Base-by-base conservation (phyloP, 2,329 filamentous ascomycete species). In the Cladophialophora bantiana region DNA sequence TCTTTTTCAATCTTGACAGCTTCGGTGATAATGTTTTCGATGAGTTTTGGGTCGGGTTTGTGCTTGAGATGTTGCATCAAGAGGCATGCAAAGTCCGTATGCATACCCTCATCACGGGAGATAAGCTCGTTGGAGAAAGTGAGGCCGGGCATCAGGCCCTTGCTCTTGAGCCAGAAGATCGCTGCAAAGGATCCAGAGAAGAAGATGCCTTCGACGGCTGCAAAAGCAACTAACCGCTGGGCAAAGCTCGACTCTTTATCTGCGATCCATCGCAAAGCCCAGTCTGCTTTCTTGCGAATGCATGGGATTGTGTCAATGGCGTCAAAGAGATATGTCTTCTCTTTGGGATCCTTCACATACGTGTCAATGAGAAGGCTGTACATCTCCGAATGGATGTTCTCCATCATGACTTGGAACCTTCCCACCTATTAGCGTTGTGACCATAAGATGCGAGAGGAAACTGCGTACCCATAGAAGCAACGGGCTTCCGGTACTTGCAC, bases 111-210 rank as follows among this genome's bases (percentile, higher is more conserved):
- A 75, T 99, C 95, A 84, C 95, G 94, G 69, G 95, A 99, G 84
- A 99, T 99, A 77, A 99, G 91, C 86, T 99, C 95, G 85, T 99
- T 99, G 79, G 95, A 98, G 86, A 99, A 99, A 74, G 95, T 98
- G 70, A 99, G 87, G 75, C 95, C 95, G 56, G 95, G 91, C 95
- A 99, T 99, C 73, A 99, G 89, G 74, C 95, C 95, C 80, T 96
- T 95, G 90, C 99, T 99, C 92, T 98, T 99, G 77, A 99, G 86
- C 95, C 95, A 99, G 88, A 99, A 99, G 83, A 99, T 98, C 73
- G 95, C 96, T 3, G 95, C 95, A 76, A 99, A 99, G 31, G 95
- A 96, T 71, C 95, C 95, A 74, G 91, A 95, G 89, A 99, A 99
- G 90, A 99, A 99, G 84, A 99, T 99, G 78, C 95, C 95, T 84